Evolutionary conservation across 345 rosid genomes (phyloP).

Genomic region (Eucalyptus regnans): DNA sequence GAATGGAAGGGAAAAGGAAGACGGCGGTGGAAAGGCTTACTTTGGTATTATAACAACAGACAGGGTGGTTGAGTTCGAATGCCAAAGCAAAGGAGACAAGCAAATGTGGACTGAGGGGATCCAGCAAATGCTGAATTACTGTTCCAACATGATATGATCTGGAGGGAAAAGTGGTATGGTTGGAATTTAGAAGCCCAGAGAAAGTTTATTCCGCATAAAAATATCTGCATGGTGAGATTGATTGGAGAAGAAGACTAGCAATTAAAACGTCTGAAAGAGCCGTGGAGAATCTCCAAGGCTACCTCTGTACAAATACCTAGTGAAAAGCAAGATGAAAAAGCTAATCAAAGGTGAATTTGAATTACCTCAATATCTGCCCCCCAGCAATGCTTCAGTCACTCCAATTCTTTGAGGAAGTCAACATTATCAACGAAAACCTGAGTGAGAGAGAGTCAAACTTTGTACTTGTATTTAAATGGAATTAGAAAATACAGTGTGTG

Average conservation of each 20-base stretch:
- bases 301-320: background rate
- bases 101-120: constrained; percentile 78
- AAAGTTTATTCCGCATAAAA: background rate
- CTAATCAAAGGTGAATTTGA: background rate
- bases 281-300: background rate
- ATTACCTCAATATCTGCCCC: background rate
- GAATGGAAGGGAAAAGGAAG: constrained; percentile 39
- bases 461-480: background rate
- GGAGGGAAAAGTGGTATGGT: background rate
- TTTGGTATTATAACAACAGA: constrained; percentile 66
- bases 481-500: background rate
- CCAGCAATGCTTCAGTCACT: constrained; percentile 15
- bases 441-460: background rate
- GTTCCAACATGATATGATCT: constrained; percentile 13
- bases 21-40: constrained; percentile 35
- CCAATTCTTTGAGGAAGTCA: constrained; percentile 78
- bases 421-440: constrained; percentile 88
- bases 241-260: background rate
- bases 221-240: background rate
- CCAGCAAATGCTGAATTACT: constrained; percentile 44
- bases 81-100: constrained; percentile 50
- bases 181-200: background rate
- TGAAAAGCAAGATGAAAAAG: background rate
- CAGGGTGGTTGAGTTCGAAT: constrained; percentile 78
- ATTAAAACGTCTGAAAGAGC: background rate